Percentiles rank a stretch among this genome's conserved stretches.
Evolutionary conservation across 768 basidiomycete species (phyloP).

Genomic region (Nevesoporus exiguus): DNA sequence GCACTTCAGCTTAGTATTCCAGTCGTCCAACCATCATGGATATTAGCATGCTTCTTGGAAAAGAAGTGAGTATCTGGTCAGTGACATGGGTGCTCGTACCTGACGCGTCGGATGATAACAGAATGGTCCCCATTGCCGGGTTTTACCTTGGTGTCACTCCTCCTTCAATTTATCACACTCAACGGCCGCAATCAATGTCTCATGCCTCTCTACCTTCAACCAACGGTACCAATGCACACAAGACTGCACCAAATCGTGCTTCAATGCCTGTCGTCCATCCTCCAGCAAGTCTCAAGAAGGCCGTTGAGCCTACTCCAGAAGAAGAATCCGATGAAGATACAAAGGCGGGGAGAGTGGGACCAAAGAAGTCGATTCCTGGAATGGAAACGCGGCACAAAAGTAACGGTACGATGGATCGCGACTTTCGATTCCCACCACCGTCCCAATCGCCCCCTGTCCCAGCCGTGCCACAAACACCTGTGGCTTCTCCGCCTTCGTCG

Average conservation of each 20-base stretch:
- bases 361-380: constrained; percentile 10
- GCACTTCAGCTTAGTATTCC: constrained; percentile 93
- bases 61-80: constrained; percentile 56
- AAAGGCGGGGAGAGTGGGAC: constrained; percentile 30
- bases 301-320: constrained; percentile 54
- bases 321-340: constrained; percentile 38
- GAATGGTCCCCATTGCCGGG: constrained; percentile 82
- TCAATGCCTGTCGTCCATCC: constrained; percentile 65
- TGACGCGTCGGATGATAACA: constrained; percentile 26
- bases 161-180: constrained; percentile 34
- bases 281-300: constrained; percentile 33
- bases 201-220: constrained; percentile 52
- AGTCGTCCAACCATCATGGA: constrained; percentile 92
- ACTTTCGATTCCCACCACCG: constrained; percentile 63
- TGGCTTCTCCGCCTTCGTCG: constrained; percentile 31
- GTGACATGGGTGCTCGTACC: not conserved
- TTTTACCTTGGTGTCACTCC: constrained; percentile 79
- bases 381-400: constrained; percentile 38
- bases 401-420: constrained; percentile 74
- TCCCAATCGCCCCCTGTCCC: constrained; percentile 15
- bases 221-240: constrained; percentile 29
- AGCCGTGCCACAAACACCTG: constrained; percentile 13
- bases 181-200: constrained; percentile 75
- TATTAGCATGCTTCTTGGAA: constrained; percentile 83
- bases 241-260: constrained; percentile 48